A percentile compares a stretch with the other conserved stretches of the same genome.
Evolutionary conservation across 177 flowering plant species (phyloP).

Genomic region (Vitis hybrid): DNA sequence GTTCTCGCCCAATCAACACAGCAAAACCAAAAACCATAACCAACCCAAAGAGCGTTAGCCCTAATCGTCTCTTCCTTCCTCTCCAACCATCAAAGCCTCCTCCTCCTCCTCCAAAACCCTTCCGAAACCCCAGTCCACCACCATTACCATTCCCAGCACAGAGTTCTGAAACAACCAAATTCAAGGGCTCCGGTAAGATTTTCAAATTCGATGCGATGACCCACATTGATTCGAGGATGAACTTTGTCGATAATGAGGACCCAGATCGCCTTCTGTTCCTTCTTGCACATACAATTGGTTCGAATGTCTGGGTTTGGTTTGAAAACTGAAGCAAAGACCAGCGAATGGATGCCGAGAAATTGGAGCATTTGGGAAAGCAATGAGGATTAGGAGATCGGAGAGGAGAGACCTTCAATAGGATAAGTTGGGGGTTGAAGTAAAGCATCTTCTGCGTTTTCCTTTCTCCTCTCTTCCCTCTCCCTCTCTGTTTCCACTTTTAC

Average conservation of each 20-base stretch:
- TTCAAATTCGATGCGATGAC: constrained; percentile 33
- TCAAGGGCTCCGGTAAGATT: constrained; percentile 46
- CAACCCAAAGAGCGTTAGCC: constrained; percentile 17
- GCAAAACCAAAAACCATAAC: constrained; percentile 23
- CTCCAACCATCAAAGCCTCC: constrained; percentile 36
- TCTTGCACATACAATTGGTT: constrained; percentile 31
- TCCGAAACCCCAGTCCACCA: constrained; percentile 30
- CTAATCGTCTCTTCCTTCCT: constrained; percentile 17
- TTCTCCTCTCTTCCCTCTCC: neutral
- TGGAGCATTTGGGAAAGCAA: neutral
- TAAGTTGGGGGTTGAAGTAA: neutral
- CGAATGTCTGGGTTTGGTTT: constrained; percentile 16
- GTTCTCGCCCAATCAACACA: constrained; percentile 21
- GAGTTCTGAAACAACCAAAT: constrained; percentile 36
- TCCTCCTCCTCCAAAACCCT: constrained; percentile 37
- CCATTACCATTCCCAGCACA: constrained; percentile 36
- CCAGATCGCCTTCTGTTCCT: constrained; percentile 30
- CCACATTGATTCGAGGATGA: constrained; percentile 26
- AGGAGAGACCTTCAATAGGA: neutral
- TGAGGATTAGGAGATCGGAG: neutral
- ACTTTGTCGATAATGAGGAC: constrained; percentile 18
- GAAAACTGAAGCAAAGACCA: neutral
- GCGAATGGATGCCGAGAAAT: neutral
- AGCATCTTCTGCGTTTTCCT: constrained; percentile 8
- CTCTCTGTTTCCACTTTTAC: no score